phyloP scores from a whole-genome alignment of 2,329 filamentous ascomycete species.

The Penicillium rolfsii region DNA sequence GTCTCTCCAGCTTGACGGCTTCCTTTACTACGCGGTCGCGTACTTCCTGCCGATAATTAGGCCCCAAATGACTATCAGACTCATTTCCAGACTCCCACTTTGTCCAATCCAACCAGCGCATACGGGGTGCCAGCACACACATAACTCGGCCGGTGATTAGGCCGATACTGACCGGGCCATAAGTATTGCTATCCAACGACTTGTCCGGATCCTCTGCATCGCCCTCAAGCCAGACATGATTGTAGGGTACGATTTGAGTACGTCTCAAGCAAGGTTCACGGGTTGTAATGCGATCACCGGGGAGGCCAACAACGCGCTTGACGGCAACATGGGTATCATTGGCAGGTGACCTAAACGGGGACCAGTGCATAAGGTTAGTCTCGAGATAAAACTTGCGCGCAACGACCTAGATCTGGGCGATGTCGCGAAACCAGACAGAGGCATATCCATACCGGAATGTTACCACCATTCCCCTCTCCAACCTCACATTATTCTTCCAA shows the following conservation, averaged over 20 bases:
- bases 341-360: conserved; percentile 63
- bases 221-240: conserved; percentile 94
- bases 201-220: conserved; percentile 70
- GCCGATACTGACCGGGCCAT: conserved; percentile 77
- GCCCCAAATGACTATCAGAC: conserved; percentile 31
- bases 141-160: conserved; percentile 76
- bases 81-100: conserved; percentile 41
- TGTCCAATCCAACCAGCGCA: conserved; percentile 42
- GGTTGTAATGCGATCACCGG: conserved; percentile 75
- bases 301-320: conserved; percentile 81
- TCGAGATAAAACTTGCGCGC: not conserved
- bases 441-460: conserved; percentile 55
- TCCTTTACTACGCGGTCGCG: conserved; percentile 43
- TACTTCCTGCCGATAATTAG: conserved; percentile 40
- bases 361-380: conserved; percentile 4
- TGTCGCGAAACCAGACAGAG: not conserved
- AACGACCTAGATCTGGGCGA: not conserved
- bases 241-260: conserved; percentile 68
- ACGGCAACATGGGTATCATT: conserved; percentile 71
- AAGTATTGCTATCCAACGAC: conserved; percentile 83
- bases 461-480: conserved; percentile 75
- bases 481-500: conserved; percentile 52
- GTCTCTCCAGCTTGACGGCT: conserved; percentile 41
- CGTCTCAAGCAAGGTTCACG: conserved; percentile 61
- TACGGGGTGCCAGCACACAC: conserved; percentile 68